These are phyloP conservation scores for Tolypocladium sp. DNA, from an alignment of 2,329 filamentous ascomycete species.

Conservation along the genomic window DNA sequence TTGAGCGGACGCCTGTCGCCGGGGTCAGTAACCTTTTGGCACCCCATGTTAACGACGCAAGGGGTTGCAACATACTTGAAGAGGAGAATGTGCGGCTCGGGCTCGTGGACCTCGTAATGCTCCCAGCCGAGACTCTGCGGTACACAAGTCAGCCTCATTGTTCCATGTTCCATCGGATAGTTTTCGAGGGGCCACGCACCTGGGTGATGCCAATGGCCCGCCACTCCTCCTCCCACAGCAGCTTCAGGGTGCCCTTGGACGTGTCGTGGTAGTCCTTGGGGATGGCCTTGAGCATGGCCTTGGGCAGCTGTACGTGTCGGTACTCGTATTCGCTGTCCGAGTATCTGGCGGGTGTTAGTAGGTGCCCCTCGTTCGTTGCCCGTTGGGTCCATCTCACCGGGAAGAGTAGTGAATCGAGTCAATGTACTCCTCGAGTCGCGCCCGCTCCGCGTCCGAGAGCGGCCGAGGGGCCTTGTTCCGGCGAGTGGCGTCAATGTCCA, in stretches of 20 bases:
- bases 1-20: conserved; percentile 67
- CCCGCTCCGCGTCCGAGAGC: conserved; percentile 71
- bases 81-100: conserved; percentile 93
- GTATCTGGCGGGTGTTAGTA: conserved; percentile 51
- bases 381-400: conserved; percentile 43
- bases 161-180: background rate
- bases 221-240: conserved; percentile 99
- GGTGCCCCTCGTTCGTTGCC: background rate
- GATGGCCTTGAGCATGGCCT: conserved; percentile 96
- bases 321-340: conserved; percentile 92
- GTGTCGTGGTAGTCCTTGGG: conserved; percentile 91
- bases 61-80: conserved; percentile 64
- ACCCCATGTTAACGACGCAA: background rate
- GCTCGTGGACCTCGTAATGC: conserved; percentile 98
- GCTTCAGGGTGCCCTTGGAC: conserved; percentile 82
- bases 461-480: conserved; percentile 81
- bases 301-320: conserved; percentile 93
- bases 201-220: conserved; percentile 93
- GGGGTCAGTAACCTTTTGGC: conserved; percentile 1
- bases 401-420: conserved; percentile 94
- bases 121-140: conserved; percentile 92
- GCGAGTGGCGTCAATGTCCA: conserved; percentile 67
- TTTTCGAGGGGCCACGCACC: conserved; percentile 38
- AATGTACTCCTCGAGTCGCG: conserved; percentile 80
- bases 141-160: background rate